Base-by-base conservation (phyloP, 2,329 filamentous ascomycete genomes). In the Fusarium zealandicum region DNA sequence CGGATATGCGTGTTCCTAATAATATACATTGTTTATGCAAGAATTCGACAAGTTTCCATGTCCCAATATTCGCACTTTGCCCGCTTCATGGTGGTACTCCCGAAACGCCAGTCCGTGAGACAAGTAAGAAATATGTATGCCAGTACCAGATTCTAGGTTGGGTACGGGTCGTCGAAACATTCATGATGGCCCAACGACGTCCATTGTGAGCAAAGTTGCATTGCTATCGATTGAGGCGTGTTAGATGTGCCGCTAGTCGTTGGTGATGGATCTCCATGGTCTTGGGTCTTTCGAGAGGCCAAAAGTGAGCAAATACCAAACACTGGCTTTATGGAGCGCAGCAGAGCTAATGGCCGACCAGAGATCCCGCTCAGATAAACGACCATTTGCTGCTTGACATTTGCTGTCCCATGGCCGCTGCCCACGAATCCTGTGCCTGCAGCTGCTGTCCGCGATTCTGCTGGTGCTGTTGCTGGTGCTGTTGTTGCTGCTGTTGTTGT, bases 341-440 rank as follows among this genome's bases (percentile, higher is more conserved):
- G 20, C 10, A 45, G 18, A 40, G 51, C 47, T 32, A 52, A 56
- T 57, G 49, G 44, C 39, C 45, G 38, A 38, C 40, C 39, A 45
- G 44, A 47, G 51, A 66, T 61, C 55, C 58, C 49, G 54, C 51
- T 68, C 64, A 75, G 40, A 75, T 68, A 50, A 71, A 74, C 31
- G 70, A 66, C 66, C 71, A 74, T 50, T 66, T 70, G 20, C 51
- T 52, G 31, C 64, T 57, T 31, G 54, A 58, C 62, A 71, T 64
- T 18, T 62, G 58, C 42, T 67, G 58, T 25, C 51, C 64, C 56
- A 75, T 68, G n/a, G 71, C 73, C 8, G 72, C 65, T 5, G 72
- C 72, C 73, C 73, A 76, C 7, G 73, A 69, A 32, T 75, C 72
- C 35, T 73, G 70, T 5, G 72, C 53, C 42, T 57, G 51, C 28